These are phyloP conservation scores for Terfezia boudieri DNA, from an alignment of 495 filamentous ascomycete genomes.

Conservation along the genomic window DNA sequence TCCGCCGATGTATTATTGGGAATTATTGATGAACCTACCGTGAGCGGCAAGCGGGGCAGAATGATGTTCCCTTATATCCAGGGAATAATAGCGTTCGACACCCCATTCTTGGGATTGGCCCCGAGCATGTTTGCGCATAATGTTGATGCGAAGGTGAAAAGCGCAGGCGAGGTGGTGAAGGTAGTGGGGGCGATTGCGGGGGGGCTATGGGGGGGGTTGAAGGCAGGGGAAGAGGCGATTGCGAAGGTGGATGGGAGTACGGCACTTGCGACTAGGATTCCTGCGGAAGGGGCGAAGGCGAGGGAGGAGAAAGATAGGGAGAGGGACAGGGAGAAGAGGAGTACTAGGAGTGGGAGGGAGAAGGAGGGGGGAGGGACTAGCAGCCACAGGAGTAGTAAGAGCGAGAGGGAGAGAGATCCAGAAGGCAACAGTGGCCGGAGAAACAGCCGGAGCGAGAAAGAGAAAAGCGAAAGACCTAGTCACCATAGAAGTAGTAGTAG, in stretches of 20 bases:
- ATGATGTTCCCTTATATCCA: constrained; percentile 50
- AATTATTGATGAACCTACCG: constrained; percentile 18
- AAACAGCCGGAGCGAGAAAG: too few relatives aligned
- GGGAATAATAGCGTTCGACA: constrained; percentile 85
- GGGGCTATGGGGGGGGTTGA: constrained; percentile 6
- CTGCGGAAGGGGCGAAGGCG: not conserved
- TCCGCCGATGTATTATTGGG: constrained; percentile 63
- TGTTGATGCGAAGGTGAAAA: constrained; percentile 65
- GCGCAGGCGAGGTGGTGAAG: constrained; percentile 43
- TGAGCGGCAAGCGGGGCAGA: constrained; percentile 9
- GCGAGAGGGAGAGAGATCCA: constrained; percentile 1
- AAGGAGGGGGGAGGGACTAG: not conserved
- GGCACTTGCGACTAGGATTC: not conserved
- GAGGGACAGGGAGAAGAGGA: not conserved
- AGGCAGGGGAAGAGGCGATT: constrained; percentile 8
- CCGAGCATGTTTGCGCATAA: constrained; percentile 76
- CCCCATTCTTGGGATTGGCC: constrained; percentile 75
- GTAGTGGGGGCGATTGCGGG: constrained; percentile 28
- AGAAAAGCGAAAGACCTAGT: too few relatives aligned
- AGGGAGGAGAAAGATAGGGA: constrained; percentile 8
- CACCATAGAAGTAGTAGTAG: too few relatives aligned
- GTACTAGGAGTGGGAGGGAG: not conserved
- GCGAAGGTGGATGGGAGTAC: not conserved
- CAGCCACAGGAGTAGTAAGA: not conserved
- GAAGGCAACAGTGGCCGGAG: not conserved